phyloP scores from a whole-genome alignment of 306 rosid species.

The Spatholobus suberectus region DNA sequence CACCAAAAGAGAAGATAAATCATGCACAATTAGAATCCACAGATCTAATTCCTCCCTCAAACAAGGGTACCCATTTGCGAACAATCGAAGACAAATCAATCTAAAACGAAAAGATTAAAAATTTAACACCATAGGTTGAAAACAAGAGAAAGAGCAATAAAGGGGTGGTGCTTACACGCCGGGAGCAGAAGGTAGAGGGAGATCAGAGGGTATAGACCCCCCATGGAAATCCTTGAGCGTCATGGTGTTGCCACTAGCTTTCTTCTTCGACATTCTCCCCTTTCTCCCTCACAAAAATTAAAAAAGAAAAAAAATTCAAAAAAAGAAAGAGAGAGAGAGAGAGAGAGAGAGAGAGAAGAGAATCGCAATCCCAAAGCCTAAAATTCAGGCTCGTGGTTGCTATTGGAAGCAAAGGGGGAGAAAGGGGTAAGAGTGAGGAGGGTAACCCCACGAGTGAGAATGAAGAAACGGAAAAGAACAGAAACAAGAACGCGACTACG shows the following conservation, averaged over 20 bases:
- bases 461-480: background rate
- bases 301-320: background rate
- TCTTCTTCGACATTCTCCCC: constrained; percentile 96
- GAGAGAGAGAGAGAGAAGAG: too few relatives aligned
- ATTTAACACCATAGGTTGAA: background rate
- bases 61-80: background rate
- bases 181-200: constrained; percentile 97
- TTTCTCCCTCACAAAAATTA: background rate
- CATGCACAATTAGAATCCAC: background rate
- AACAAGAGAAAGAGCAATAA: background rate
- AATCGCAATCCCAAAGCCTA: constrained; percentile 12
- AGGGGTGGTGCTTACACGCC: constrained; percentile 75
- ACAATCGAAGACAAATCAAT: background rate
- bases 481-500: background rate
- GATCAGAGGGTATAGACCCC: constrained; percentile 95
- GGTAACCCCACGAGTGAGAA: constrained; percentile 19
- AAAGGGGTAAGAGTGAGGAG: background rate
- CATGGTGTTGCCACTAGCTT: constrained; percentile 87
- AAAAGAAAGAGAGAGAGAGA: too few relatives aligned
- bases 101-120: background rate
- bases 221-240: constrained; percentile 98
- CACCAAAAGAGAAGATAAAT: background rate
- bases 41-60: constrained; percentile 42
- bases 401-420: background rate
- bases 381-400: background rate